phyloP scores from a whole-genome alignment of 768 basidiomycete genomes.

The Cystobasidiopsis lactophilus region DNA sequence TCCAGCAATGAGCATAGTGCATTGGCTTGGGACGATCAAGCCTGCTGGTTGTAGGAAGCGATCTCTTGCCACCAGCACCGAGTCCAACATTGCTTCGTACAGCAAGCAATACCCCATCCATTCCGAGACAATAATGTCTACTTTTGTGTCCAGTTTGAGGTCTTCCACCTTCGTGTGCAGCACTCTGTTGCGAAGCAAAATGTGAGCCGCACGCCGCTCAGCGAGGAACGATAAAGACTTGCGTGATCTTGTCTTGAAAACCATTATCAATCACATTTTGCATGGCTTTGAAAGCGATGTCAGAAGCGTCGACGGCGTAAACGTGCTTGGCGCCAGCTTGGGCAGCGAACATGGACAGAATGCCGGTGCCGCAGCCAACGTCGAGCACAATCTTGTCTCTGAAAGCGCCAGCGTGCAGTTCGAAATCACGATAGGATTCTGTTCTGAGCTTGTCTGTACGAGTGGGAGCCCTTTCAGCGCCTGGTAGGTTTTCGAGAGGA shows the following conservation, averaged over 20 bases:
- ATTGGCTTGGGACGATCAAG: conserved; percentile 77
- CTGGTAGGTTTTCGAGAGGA: no score
- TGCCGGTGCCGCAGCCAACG: conserved; percentile 76
- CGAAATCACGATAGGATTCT: conserved; percentile 75
- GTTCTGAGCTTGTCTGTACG: conserved; percentile 84
- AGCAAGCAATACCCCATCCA: conserved; percentile 99
- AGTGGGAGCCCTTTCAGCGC: no score
- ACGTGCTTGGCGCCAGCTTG: conserved; percentile 72
- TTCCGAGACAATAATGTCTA: conserved; percentile 97
- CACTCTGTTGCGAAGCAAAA: conserved; percentile 79
- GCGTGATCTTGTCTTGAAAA: conserved; percentile 39
- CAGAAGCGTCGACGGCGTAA: conserved; percentile 74
- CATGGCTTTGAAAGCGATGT: conserved; percentile 52
- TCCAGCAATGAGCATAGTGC: conserved; percentile 58
- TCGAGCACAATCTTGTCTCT: conserved; percentile 71
- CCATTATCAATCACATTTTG: conserved; percentile 55
- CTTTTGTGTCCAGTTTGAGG: conserved; percentile 50
- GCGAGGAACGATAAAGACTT: neutral
- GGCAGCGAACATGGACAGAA: conserved; percentile 40
- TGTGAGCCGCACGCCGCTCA: conserved; percentile 25
- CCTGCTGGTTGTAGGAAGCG: conserved; percentile 48
- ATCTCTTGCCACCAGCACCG: conserved; percentile 83
- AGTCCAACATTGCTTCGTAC: conserved; percentile 99
- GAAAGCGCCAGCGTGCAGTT: conserved; percentile 61
- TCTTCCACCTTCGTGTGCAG: conserved; percentile 98